Conservation (phyloP, 2,329 filamentous ascomycete genomes). For the Pseudovirgaria hyperparasitica region DNA sequence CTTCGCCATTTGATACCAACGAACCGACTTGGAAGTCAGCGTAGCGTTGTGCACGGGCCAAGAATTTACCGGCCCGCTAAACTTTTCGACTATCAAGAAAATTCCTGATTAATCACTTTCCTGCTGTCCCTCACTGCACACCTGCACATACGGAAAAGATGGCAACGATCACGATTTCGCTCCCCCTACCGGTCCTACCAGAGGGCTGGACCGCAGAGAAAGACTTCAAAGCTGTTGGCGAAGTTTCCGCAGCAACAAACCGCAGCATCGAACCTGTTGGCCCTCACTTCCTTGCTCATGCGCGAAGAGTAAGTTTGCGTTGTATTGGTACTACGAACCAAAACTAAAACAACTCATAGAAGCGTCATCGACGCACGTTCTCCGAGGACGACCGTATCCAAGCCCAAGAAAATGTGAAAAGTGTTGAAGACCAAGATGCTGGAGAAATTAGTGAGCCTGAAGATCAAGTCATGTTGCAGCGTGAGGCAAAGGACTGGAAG, state of each 20-base stretch:
- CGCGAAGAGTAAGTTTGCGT: conserved; percentile 57
- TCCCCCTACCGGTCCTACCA: conserved; percentile 63
- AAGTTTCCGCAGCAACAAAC: conserved; percentile 64
- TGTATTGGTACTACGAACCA: conserved; percentile 1
- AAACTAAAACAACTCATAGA: conserved; percentile 24
- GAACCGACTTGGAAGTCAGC: no score
- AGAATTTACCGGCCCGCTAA: conserved; percentile 3
- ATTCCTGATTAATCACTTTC: conserved; percentile 1
- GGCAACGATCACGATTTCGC: conserved; percentile 50
- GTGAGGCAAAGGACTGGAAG: conserved; percentile 99
- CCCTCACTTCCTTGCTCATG: conserved; percentile 94
- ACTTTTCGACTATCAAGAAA: background rate
- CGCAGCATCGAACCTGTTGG: conserved; percentile 92
- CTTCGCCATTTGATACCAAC: no score
- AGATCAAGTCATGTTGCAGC: conserved; percentile 80
- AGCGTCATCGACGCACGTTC: conserved; percentile 92
- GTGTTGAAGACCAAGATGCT: conserved; percentile 80
- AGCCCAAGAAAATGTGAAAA: conserved; percentile 89
- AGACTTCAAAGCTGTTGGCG: conserved; percentile 76
- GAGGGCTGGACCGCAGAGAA: conserved; percentile 77
- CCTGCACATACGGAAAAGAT: conserved; percentile 31
- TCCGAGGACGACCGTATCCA: conserved; percentile 97
- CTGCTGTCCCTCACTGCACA: conserved; percentile 3
- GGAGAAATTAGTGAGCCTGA: conserved; percentile 89
- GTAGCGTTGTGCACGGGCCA: background rate